These are phyloP conservation scores for Apiospora aurea DNA, from an alignment of 2,329 filamentous ascomycete species.

Conservation along the genomic window DNA sequence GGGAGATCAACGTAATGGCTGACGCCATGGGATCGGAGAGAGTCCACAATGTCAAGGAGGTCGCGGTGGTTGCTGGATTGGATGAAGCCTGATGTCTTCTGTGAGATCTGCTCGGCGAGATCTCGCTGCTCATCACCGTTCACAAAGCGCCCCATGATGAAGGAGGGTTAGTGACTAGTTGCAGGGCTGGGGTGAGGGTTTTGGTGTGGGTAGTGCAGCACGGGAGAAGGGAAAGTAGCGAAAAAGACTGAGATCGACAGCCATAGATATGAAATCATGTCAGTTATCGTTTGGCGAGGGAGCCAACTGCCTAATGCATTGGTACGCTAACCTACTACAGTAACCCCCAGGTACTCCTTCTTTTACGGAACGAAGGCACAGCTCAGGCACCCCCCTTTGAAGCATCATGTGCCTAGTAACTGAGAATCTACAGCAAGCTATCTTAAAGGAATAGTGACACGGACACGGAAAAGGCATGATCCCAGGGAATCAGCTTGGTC, in stretches of 20 bases:
- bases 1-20: constrained; percentile 44
- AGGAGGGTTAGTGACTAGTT: constrained; percentile 22
- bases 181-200: too few species aligned
- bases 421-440: background rate
- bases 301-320: background rate
- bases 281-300: background rate
- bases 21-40: constrained; percentile 44
- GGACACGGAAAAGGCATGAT: background rate
- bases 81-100: constrained; percentile 40
- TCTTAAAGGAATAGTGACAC: background rate
- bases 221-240: background rate
- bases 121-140: constrained; percentile 8
- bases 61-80: constrained; percentile 29
- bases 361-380: background rate
- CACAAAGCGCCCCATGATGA: constrained; percentile 28
- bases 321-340: background rate
- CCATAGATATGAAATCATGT: background rate
- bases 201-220: background rate
- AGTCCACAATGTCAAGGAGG: constrained; percentile 23
- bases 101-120: constrained; percentile 34
- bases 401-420: background rate
- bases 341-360: background rate
- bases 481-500: background rate
- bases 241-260: background rate
- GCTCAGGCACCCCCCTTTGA: background rate